Evolutionary conservation across 2,329 filamentous ascomycete species (phyloP), one percentile per base, ranked within the genome.

Genomic region (Penicillium sp.): DNA sequence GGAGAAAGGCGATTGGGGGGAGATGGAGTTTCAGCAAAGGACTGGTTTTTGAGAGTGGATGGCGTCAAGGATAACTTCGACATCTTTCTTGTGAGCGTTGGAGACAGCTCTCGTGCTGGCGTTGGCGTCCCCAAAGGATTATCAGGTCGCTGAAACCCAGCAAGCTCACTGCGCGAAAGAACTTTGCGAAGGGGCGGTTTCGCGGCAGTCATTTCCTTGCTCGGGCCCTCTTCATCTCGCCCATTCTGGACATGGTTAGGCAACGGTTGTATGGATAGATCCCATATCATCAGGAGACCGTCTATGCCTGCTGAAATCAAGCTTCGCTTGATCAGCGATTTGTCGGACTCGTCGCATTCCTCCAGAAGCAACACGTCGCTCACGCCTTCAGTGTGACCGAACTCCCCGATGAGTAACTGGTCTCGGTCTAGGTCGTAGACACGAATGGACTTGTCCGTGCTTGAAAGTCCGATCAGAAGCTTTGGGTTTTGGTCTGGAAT

Each of bases 341-440:
- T 76, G 27, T 61, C 58, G 6, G 64, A 45, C 36, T 57, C 43
- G 23, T 53, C 45, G 18, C 47, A 42, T 3, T 58, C 46, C 39
- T 85, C 79, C 8, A 91, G 63, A 13, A 96, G 69, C 3, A 85
- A 78, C 13, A 94, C 81, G 45, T 90, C 90, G 36, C 87, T 94
- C 49, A 98, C 88, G 7, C 90, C 86, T 60, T 96, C 90, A 0
- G 90, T 95, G 54, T 98, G 93, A 1, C 93, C 93, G 80, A 89
- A 96, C 67, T 97, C 93, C 27, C 88, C 81, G 35, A 89, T 86
- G 18, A 97, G 69, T 41, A 98, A 83, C 2, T 73, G 70, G 7
- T 91, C 90, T 28, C 80, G 82, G 46, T 84, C 82, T 19, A 80
- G 74, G 52, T 95, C 87, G 57, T 98, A 98, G 11, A 98, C 72